Evolutionary conservation across 1,284 basidiomycete species (phyloP).

Genomic region (Marasmius tenuissimus): DNA sequence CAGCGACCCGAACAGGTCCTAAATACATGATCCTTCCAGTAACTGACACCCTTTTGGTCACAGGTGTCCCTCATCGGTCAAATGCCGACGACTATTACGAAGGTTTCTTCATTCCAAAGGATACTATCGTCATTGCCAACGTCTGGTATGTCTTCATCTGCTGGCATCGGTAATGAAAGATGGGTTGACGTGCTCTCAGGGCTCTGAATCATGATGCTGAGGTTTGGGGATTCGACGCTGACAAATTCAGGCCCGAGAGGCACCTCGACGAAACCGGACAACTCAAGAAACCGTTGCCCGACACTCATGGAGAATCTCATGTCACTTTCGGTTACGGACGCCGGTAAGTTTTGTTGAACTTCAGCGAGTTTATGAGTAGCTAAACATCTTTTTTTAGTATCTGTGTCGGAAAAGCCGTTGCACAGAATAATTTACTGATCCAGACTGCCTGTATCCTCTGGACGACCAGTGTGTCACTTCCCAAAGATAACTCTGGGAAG

Average conservation of each 20-base stretch:
- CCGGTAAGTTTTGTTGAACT: constrained; percentile 7
- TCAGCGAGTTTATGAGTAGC: neutral
- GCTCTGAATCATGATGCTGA: constrained; percentile 16
- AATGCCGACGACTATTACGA: constrained; percentile 16
- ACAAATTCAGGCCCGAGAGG: constrained; percentile 16
- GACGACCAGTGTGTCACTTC: neutral
- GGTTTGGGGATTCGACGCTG: constrained; percentile 16
- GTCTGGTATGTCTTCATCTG: constrained; percentile 10
- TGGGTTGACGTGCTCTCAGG: constrained; percentile 9
- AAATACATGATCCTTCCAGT: no score
- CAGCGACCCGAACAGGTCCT: no score
- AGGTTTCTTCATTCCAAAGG: constrained; percentile 16
- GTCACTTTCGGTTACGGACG: constrained; percentile 19
- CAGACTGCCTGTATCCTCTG: constrained; percentile 18
- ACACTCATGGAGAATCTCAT: constrained; percentile 18
- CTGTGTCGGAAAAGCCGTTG: constrained; percentile 17
- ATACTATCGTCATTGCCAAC: constrained; percentile 16
- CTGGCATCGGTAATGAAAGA: neutral
- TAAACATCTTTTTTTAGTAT: constrained; percentile 13
- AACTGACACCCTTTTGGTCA: no score
- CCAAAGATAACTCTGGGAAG: no score
- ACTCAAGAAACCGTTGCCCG: constrained; percentile 4
- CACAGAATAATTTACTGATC: constrained; percentile 15
- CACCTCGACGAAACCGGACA: constrained; percentile 12
- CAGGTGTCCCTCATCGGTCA: constrained; percentile 10